Evolutionary conservation across 2,329 filamentous ascomycete species (phyloP).

Genomic region (Cladophialophora yegresii): DNA sequence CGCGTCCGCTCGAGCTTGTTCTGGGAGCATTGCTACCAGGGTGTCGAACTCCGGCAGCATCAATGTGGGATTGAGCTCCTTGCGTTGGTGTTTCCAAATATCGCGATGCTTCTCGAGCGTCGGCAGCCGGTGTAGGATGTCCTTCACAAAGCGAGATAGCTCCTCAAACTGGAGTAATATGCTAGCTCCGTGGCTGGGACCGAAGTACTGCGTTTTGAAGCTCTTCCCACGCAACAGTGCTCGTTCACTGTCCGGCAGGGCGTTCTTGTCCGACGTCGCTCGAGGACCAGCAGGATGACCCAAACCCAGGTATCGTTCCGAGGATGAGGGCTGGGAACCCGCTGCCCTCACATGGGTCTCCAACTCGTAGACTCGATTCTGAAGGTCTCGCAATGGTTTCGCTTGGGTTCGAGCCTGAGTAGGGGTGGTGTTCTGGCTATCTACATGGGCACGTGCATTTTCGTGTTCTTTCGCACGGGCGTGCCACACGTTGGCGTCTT

Average conservation of each 20-base stretch:
- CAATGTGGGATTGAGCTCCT: constrained; percentile 9
- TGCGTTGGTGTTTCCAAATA: constrained; percentile 29
- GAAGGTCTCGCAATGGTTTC: constrained; percentile 25
- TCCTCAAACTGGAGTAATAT: constrained; percentile 37
- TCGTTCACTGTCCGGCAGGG: constrained; percentile 30
- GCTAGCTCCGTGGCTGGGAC: constrained; percentile 34
- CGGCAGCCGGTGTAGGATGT: constrained; percentile 31
- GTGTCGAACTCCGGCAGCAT: constrained; percentile 27
- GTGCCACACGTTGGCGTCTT: constrained; percentile 33
- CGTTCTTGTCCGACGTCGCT: constrained; percentile 15
- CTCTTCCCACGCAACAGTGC: constrained; percentile 33
- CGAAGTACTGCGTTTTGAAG: constrained; percentile 37
- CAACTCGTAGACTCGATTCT: constrained; percentile 28
- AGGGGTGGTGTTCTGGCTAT: constrained; percentile 8
- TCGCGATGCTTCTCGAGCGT: constrained; percentile 27
- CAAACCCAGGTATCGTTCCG: constrained; percentile 20
- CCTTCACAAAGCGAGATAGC: constrained; percentile 34
- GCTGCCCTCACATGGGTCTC: constrained; percentile 26
- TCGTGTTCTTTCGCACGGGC: constrained; percentile 25
- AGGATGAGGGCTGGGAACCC: constrained; percentile 23
- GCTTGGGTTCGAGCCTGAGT: constrained; percentile 13
- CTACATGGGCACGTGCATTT: background rate
- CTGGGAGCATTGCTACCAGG: constrained; percentile 31
- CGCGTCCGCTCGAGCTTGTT: constrained; percentile 29
- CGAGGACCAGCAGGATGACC: constrained; percentile 19